These are phyloP conservation scores for Ophiosphaerella herpotricha DNA, from an alignment of 2,329 filamentous ascomycete genomes.

Conservation along the genomic window DNA sequence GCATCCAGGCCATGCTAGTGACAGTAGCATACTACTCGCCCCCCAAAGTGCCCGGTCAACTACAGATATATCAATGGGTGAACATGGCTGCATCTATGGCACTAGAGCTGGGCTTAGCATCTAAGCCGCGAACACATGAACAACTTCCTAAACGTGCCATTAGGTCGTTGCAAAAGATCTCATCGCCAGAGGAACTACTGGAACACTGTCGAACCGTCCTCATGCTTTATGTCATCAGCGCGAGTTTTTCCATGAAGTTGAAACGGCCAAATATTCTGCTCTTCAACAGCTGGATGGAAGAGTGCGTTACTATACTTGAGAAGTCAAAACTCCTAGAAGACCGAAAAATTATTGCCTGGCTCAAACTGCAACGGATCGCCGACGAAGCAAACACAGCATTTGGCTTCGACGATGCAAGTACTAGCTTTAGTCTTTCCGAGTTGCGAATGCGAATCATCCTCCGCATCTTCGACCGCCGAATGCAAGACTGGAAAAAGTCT, in stretches of 20 bases:
- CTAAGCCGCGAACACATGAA: conserved; percentile 44
- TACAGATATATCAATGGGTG: conserved; percentile 42
- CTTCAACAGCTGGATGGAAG: conserved; percentile 46
- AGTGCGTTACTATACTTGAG: conserved; percentile 35
- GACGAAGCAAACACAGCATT: conserved; percentile 45
- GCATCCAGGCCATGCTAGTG: conserved; percentile 41
- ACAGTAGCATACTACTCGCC: conserved; percentile 43
- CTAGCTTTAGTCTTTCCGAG: conserved; percentile 43
- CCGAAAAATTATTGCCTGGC: conserved; percentile 33
- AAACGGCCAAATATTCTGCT: conserved; percentile 41
- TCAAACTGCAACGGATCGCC: conserved; percentile 42
- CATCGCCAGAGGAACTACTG: conserved; percentile 39
- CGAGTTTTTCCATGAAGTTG: conserved; percentile 40
- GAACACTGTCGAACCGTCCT: conserved; percentile 44
- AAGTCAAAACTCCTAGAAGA: conserved; percentile 40
- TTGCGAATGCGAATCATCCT: conserved; percentile 42
- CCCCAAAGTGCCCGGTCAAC: conserved; percentile 34
- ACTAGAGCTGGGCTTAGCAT: conserved; percentile 42
- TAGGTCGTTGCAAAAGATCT: conserved; percentile 38
- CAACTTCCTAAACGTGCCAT: conserved; percentile 43
- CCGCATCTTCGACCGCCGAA: conserved; percentile 41
- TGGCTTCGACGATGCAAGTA: conserved; percentile 45
- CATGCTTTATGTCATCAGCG: conserved; percentile 37
- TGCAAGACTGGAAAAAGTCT: conserved; percentile 43
- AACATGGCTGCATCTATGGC: conserved; percentile 45